Evolutionary conservation across 2,329 filamentous ascomycete genomes (phyloP).

Genomic region (Fusarium nodosum): DNA sequence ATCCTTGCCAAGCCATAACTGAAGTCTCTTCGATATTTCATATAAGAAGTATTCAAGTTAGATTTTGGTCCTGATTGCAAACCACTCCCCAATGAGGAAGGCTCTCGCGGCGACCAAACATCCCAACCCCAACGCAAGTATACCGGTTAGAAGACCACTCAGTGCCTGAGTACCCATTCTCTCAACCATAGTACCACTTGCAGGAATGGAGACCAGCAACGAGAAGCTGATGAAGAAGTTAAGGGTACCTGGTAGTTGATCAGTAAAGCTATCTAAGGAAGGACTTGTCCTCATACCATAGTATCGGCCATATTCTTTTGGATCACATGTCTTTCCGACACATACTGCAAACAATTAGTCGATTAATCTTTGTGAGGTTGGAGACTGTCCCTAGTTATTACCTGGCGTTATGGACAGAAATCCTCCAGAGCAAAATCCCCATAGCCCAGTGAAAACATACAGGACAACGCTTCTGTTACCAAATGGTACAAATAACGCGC

Average conservation of each 20-base stretch:
- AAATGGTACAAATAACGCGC: slow-evolving; percentile 10
- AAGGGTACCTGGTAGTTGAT: neutral
- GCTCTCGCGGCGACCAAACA: slow-evolving; percentile 19
- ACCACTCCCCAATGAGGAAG: slow-evolving; percentile 7
- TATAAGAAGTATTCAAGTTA: neutral
- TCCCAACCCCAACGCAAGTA: neutral
- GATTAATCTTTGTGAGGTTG: accelerated
- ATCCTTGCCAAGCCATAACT: too few relatives aligned
- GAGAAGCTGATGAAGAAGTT: slow-evolving; percentile 26
- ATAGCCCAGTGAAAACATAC: slow-evolving; percentile 6
- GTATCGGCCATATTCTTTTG: slow-evolving; percentile 24
- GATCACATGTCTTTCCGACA: slow-evolving; percentile 19
- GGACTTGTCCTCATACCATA: neutral
- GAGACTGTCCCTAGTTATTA: neutral
- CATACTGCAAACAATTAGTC: neutral
- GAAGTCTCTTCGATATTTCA: too few relatives aligned
- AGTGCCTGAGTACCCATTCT: slow-evolving; percentile 22
- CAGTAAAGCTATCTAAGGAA: accelerated
- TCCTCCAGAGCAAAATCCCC: slow-evolving; percentile 1
- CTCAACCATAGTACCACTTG: slow-evolving; percentile 19
- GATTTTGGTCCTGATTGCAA: slow-evolving; percentile 10
- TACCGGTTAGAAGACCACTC: slow-evolving; percentile 9
- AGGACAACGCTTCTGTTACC: neutral
- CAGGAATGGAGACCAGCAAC: slow-evolving; percentile 5
- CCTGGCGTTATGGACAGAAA: slow-evolving; percentile 16